Conservation (phyloP, 1,284 basidiomycete genomes). For the Leccinum pachyderme region DNA sequence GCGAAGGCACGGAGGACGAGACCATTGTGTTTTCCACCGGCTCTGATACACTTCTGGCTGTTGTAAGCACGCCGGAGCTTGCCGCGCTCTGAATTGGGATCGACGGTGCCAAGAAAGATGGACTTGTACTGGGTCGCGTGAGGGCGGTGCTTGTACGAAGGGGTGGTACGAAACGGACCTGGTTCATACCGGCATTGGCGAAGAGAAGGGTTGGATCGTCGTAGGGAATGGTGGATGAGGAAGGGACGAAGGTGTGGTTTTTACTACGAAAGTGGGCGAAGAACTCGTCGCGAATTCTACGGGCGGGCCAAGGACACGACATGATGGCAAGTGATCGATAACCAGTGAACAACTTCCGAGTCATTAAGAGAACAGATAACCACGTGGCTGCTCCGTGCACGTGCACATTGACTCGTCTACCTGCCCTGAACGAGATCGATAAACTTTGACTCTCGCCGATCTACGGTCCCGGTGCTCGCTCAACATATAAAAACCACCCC, state of each 20-base stretch:
- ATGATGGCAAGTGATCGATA: slow-evolving; percentile 23
- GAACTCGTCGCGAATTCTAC: slow-evolving; percentile 70
- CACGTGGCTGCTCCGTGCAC: slow-evolving; percentile 16
- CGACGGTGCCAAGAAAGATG: slow-evolving; percentile 95
- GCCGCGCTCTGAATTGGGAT: slow-evolving; percentile 86
- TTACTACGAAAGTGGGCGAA: slow-evolving; percentile 79
- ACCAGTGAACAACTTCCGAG: slow-evolving; percentile 5
- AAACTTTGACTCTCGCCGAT: slow-evolving; percentile 21
- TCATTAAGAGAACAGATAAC: not conserved
- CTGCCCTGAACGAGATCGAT: slow-evolving; percentile 38
- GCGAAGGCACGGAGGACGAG: not conserved
- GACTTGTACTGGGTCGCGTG: slow-evolving; percentile 75
- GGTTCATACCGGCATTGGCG: slow-evolving; percentile 98
- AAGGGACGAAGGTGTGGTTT: slow-evolving; percentile 90
- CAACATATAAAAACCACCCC: not conserved
- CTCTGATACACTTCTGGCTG: slow-evolving; percentile 96
- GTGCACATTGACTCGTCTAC: slow-evolving; percentile 10
- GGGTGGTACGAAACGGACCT: slow-evolving; percentile 42
- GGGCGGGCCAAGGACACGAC: slow-evolving; percentile 59
- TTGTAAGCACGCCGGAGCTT: slow-evolving; percentile 94
- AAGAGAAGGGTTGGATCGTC: slow-evolving; percentile 97
- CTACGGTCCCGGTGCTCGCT: slow-evolving; percentile 14
- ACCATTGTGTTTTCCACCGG: slow-evolving; percentile 99
- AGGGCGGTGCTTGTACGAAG: slow-evolving; percentile 6
- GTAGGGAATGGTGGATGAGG: slow-evolving; percentile 92